Conservation (phyloP, 768 basidiomycete genomes). For the Inosperma sp. region DNA sequence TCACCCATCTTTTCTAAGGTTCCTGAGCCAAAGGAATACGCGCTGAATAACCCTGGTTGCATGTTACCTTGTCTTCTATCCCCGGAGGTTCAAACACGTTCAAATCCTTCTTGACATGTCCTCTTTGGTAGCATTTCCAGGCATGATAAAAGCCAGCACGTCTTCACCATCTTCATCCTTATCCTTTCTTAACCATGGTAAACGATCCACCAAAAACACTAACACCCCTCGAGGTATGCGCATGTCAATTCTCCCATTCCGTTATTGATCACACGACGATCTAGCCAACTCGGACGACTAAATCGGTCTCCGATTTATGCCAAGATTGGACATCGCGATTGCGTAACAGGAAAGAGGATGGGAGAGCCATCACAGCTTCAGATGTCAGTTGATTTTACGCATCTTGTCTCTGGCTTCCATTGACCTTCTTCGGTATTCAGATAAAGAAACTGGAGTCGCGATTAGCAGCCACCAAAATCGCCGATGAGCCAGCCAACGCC, state of each 20-base stretch:
- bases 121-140: too few relatives aligned
- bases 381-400: not conserved
- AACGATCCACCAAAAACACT: too few relatives aligned
- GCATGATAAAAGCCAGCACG: too few relatives aligned
- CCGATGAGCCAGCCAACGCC: not conserved
- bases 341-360: not conserved
- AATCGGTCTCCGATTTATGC: not conserved
- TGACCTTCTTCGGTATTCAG: not conserved
- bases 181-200: not conserved
- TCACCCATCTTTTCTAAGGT: too few relatives aligned
- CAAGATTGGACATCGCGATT: not conserved
- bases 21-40: too few relatives aligned
- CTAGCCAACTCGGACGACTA: not conserved
- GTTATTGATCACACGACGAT: not conserved
- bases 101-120: too few relatives aligned
- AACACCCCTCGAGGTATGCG: not conserved
- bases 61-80: too few relatives aligned
- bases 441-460: not conserved
- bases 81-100: too few relatives aligned
- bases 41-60: too few relatives aligned
- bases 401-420: not conserved
- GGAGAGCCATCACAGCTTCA: not conserved
- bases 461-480: not conserved
- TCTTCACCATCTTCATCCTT: too few relatives aligned
- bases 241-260: not conserved